These are phyloP conservation scores for Fusarium decemcellulare DNA, from an alignment of 2,329 filamentous ascomycete genomes.

Conservation along the genomic window DNA sequence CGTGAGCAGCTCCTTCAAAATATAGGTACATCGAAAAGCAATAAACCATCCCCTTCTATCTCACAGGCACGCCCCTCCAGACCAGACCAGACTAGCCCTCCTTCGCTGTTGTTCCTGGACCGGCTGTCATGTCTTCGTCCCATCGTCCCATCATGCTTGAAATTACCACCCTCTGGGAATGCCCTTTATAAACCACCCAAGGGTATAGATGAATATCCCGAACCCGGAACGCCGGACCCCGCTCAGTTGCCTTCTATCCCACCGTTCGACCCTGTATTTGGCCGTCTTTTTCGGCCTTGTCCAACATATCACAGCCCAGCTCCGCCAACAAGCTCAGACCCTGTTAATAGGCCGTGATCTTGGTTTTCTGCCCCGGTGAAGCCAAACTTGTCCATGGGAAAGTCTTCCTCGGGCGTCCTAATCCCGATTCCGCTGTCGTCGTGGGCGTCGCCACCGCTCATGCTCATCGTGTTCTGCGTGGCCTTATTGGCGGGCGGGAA, in stretches of 20 bases:
- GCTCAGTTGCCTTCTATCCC: not conserved
- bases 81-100: not conserved
- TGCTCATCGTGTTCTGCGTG: conserved; percentile 56
- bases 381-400: conserved; percentile 71
- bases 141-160: conserved; percentile 49
- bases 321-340: conserved; percentile 47
- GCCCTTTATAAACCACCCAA: conserved; percentile 42
- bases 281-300: conserved; percentile 5
- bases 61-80: conserved; percentile 5
- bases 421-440: conserved; percentile 85
- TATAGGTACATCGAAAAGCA: conserved; percentile 33
- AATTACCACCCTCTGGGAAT: conserved; percentile 43
- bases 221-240: conserved; percentile 43
- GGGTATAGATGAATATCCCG: conserved; percentile 41
- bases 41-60: conserved; percentile 11
- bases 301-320: conserved; percentile 33
- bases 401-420: conserved; percentile 76
- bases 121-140: conserved; percentile 51
- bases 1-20: not conserved
- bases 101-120: conserved; percentile 16
- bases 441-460: conserved; percentile 63
- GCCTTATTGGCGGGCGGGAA: conserved; percentile 62
- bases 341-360: conserved; percentile 52
- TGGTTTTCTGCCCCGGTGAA: conserved; percentile 57
- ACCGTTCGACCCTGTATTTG: conserved; percentile 5